These are phyloP conservation scores for Ascochyta clinopodiicola DNA, from an alignment of 2,329 filamentous ascomycete species.

Conservation along the genomic window DNA sequence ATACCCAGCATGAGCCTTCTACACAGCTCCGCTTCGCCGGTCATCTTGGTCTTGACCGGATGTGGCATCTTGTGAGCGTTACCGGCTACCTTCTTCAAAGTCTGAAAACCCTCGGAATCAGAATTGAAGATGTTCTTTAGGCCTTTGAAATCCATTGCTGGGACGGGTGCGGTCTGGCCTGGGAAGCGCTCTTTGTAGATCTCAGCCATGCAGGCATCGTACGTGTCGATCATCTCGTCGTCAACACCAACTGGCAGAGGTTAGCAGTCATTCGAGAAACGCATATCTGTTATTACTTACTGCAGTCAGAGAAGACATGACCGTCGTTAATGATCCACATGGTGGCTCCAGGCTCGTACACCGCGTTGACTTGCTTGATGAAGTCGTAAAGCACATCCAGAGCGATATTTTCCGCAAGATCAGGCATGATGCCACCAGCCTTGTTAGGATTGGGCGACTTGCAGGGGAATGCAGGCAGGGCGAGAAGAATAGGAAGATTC, in stretches of 20 bases:
- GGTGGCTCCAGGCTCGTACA: slow-evolving; percentile 52
- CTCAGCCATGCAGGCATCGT: slow-evolving; percentile 47
- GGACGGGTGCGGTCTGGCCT: slow-evolving; percentile 25
- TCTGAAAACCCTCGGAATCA: slow-evolving; percentile 33
- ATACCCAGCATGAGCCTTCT: slow-evolving; percentile 39
- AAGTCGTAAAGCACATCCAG: slow-evolving; percentile 51
- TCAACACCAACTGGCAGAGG: slow-evolving; percentile 50
- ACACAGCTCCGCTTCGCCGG: slow-evolving; percentile 37
- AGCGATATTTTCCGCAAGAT: slow-evolving; percentile 53
- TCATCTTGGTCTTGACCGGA: slow-evolving; percentile 39
- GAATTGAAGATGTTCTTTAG: slow-evolving; percentile 39
- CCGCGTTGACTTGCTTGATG: slow-evolving; percentile 48
- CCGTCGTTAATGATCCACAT: slow-evolving; percentile 55
- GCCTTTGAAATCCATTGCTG: slow-evolving; percentile 37
- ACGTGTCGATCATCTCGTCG: slow-evolving; percentile 51
- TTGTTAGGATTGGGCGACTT: slow-evolving; percentile 66
- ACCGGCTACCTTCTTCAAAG: slow-evolving; percentile 27
- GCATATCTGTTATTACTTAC: slow-evolving; percentile 26
- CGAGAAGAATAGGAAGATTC: slow-evolving; percentile 34
- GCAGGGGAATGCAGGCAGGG: slow-evolving; percentile 66
- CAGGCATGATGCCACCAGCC: slow-evolving; percentile 57
- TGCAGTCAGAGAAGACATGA: slow-evolving; percentile 52
- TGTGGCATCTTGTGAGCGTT: slow-evolving; percentile 35
- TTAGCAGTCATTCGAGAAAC: slow-evolving; percentile 6
- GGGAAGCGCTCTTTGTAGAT: slow-evolving; percentile 45